Percentiles rank a stretch among this genome's conserved stretches.
phyloP scores from a whole-genome alignment of 495 filamentous ascomycete species.

The Penicillium maclennaniae region DNA sequence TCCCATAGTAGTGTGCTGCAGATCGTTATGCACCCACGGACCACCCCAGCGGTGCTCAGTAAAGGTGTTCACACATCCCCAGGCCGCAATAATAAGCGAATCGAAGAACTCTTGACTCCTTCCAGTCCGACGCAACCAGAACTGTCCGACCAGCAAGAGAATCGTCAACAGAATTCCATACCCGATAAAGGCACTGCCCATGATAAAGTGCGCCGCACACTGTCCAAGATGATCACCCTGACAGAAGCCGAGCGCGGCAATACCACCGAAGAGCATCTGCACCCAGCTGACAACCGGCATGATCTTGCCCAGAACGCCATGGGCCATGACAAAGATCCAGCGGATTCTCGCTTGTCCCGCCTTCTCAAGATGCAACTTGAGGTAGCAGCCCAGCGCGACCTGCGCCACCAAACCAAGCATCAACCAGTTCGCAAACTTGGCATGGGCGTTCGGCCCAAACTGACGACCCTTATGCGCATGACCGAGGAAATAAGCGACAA shows the following conservation, averaged over 20 bases:
- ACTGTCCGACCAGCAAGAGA: constrained; percentile 80
- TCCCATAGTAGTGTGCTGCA: constrained; percentile 97
- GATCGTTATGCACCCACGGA: constrained; percentile 88
- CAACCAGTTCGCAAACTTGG: constrained; percentile 70
- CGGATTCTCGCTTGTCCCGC: constrained; percentile 79
- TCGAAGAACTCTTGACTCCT: constrained; percentile 98
- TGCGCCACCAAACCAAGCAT: constrained; percentile 77
- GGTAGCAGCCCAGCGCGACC: constrained; percentile 76
- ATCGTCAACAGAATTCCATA: constrained; percentile 89
- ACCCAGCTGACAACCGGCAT: constrained; percentile 87
- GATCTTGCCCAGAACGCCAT: constrained; percentile 78
- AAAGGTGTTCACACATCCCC: constrained; percentile 97
- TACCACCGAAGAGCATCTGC: constrained; percentile 96
- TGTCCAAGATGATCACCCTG: constrained; percentile 87
- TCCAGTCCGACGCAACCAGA: constrained; percentile 78
- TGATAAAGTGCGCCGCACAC: constrained; percentile 96
- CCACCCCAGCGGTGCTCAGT: constrained; percentile 94
- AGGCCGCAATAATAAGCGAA: constrained; percentile 80
- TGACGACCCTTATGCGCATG: constrained; percentile 86
- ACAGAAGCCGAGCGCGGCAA: constrained; percentile 92
- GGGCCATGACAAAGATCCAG: constrained; percentile 62
- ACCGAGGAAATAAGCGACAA: constrained; percentile 85
- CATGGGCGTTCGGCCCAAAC: constrained; percentile 80
- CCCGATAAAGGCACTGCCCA: constrained; percentile 94
- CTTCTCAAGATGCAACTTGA: constrained; percentile 82